A percentile compares a stretch with the other conserved stretches of the same genome.
These are phyloP conservation scores for Daldinia concentrica DNA, from an alignment of 495 filamentous ascomycete genomes.

Conservation along the genomic window DNA sequence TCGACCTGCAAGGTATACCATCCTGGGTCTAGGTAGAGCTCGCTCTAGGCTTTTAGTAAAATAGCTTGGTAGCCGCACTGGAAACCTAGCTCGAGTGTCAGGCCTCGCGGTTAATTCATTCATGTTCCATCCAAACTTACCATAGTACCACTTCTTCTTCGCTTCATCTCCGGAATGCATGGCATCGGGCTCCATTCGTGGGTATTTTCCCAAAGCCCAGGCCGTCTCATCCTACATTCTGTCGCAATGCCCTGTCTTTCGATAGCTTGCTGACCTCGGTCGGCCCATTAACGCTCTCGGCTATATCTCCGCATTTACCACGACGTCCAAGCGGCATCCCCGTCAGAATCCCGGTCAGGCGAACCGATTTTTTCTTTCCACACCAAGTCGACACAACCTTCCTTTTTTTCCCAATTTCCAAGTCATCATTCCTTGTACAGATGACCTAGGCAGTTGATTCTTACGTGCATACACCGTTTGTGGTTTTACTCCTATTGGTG, in stretches of 20 bases:
- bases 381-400: slow-evolving; percentile 40
- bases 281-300: slow-evolving; percentile 37
- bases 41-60: slow-evolving; percentile 30
- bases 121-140: slow-evolving; percentile 33
- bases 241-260: slow-evolving; percentile 25
- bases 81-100: slow-evolving; percentile 24
- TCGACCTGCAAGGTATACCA: slow-evolving; percentile 37
- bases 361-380: slow-evolving; percentile 30
- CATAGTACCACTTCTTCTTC: slow-evolving; percentile 12
- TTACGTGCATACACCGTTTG: slow-evolving; percentile 34
- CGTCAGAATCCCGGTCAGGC: slow-evolving; percentile 33
- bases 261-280: slow-evolving; percentile 34
- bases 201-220: slow-evolving; percentile 26
- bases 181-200: slow-evolving; percentile 21
- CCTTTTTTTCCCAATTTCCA: slow-evolving; percentile 26
- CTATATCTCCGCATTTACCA: slow-evolving; percentile 42
- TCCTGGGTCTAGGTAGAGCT: slow-evolving; percentile 22
- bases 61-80: slow-evolving; percentile 30
- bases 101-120: slow-evolving; percentile 32
- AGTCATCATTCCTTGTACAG: slow-evolving; percentile 17
- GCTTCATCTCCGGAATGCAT: slow-evolving; percentile 25
- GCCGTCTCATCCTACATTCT: slow-evolving; percentile 31
- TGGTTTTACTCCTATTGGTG: slow-evolving; percentile 33
- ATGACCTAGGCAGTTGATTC: slow-evolving; percentile 25
- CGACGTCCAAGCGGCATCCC: slow-evolving; percentile 35